Evolutionary conservation across 2,329 filamentous ascomycete genomes (phyloP).

Genomic region (Penicillium nordicum): DNA sequence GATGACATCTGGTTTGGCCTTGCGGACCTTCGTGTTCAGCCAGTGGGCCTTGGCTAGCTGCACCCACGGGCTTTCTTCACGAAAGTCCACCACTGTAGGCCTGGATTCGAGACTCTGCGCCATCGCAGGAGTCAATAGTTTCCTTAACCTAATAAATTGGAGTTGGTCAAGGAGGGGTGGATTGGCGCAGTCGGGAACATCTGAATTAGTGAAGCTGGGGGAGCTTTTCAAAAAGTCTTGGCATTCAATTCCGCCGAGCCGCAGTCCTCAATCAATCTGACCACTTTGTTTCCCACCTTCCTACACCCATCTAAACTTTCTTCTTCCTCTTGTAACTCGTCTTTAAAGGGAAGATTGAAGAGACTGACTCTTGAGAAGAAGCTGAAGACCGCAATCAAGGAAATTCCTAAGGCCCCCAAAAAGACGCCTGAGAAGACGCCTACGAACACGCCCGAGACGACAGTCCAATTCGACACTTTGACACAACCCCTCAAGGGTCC

Average conservation of each 20-base stretch:
- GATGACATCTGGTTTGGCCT: slow-evolving; percentile 75
- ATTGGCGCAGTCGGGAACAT: slow-evolving; percentile 30
- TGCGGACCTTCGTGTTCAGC: slow-evolving; percentile 70
- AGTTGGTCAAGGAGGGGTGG: slow-evolving; percentile 19
- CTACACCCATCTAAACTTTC: slow-evolving; percentile 5
- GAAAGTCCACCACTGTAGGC: slow-evolving; percentile 43
- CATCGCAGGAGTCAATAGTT: slow-evolving; percentile 52
- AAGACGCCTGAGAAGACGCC: not conserved
- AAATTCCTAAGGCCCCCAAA: not conserved
- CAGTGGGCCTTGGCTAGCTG: slow-evolving; percentile 80
- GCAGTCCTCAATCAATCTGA: slow-evolving; percentile 17
- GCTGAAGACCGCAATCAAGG: not conserved
- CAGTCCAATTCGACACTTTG: not conserved
- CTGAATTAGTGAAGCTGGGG: slow-evolving; percentile 25
- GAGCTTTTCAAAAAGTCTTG: slow-evolving; percentile 30
- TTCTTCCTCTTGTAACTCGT: not conserved
- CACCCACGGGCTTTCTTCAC: slow-evolving; percentile 50
- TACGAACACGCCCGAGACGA: not conserved
- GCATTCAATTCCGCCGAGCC: slow-evolving; percentile 32
- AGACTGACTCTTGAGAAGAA: not conserved
- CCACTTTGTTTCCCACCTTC: slow-evolving; percentile 3
- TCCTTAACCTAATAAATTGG: slow-evolving; percentile 26
- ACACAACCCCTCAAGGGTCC: not conserved
- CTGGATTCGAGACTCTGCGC: slow-evolving; percentile 50
- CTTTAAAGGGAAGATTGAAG: not conserved